A percentile compares a stretch with the other conserved stretches of the same genome.
Evolutionary conservation across 257 asterid genomes (phyloP).

Genomic region (Nicotiana sylvestris): DNA sequence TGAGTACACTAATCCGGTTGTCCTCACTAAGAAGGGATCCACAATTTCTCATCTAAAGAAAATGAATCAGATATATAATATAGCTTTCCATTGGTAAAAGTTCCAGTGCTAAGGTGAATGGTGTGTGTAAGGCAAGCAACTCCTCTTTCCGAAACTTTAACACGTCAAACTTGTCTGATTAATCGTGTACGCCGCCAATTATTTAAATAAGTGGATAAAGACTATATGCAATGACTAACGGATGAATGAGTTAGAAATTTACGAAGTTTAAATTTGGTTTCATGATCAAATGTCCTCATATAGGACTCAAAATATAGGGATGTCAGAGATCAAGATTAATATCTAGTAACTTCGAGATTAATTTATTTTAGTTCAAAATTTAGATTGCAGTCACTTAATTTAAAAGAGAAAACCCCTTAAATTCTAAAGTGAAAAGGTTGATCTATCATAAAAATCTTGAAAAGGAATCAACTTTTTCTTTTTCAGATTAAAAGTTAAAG

Average conservation of each 20-base stretch:
- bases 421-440: not conserved
- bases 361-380: not conserved
- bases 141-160: not conserved
- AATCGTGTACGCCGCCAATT: not conserved
- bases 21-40: not conserved
- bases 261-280: not conserved
- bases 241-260: not conserved
- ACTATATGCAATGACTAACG: not conserved
- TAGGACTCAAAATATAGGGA: not conserved
- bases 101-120: not conserved
- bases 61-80: not conserved
- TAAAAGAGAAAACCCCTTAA: not conserved
- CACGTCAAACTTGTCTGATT: not conserved
- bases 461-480: not conserved
- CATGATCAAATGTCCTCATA: not conserved
- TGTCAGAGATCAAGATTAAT: not conserved
- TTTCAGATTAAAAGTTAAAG: not conserved
- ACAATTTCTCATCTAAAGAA: not conserved
- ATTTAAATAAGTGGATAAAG: not conserved
- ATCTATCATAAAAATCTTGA: not conserved
- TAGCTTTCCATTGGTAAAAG: not conserved
- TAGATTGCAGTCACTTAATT: not conserved
- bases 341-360: not conserved
- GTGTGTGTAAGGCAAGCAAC: not conserved
- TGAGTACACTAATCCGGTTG: not conserved